Conservation (phyloP, 139 green algal species). For the Coelastrella sp. region DNA sequence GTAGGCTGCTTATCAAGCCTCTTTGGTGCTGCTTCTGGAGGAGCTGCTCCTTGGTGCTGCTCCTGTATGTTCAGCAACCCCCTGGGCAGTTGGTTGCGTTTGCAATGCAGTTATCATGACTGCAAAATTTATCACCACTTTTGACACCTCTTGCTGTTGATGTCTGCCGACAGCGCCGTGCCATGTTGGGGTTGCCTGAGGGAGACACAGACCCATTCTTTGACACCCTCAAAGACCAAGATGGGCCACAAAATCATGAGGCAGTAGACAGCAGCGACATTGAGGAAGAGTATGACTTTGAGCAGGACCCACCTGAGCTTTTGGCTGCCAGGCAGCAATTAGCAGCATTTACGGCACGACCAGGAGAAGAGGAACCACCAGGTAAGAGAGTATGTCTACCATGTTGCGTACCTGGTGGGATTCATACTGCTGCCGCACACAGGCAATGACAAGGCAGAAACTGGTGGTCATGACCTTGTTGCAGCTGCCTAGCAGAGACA, state of each 20-base stretch:
- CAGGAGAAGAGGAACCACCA: conserved; percentile 62
- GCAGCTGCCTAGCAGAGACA: too few relatives aligned
- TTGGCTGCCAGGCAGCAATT: conserved; percentile 60
- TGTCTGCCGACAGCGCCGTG: conserved; percentile 60
- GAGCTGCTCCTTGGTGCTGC: too few relatives aligned
- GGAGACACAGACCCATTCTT: conserved; percentile 84
- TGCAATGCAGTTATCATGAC: too few relatives aligned
- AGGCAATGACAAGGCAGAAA: not conserved
- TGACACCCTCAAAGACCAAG: conserved; percentile 60
- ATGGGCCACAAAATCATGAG: not conserved
- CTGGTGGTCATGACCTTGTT: not conserved
- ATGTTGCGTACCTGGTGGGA: not conserved
- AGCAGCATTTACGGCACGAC: conserved; percentile 56
- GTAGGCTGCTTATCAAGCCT: too few relatives aligned
- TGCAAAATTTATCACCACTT: too few relatives aligned
- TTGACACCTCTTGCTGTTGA: too few relatives aligned
- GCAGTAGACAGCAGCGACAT: not conserved
- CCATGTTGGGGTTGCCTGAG: conserved; percentile 70
- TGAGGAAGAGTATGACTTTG: conserved; percentile 57
- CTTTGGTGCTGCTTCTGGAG: too few relatives aligned
- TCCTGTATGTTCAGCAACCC: too few relatives aligned
- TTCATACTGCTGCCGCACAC: not conserved
- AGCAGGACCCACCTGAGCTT: conserved; percentile 69
- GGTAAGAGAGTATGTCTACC: conserved; percentile 40
- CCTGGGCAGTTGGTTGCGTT: too few relatives aligned